Evolutionary conservation across 2,329 filamentous ascomycete species (phyloP), one percentile per base, ranked within the genome.

Genomic region (Intubia oerlemansii): DNA sequence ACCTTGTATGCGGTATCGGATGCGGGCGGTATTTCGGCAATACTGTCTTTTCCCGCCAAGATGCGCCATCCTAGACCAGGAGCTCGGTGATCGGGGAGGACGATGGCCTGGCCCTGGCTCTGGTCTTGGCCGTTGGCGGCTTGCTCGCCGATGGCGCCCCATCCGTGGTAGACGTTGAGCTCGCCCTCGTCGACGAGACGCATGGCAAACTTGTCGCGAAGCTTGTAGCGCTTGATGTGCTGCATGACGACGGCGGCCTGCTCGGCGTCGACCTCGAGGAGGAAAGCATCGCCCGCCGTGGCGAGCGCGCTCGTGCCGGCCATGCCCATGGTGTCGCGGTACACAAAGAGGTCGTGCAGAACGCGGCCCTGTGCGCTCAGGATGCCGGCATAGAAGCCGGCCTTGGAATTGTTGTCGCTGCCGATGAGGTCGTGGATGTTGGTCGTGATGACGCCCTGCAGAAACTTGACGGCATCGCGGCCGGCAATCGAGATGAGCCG

Each of bases 261-360:
- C 5, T 52, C 53, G 5, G 66, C 66, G 49, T 92, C 84, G 10
- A 84, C 76, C 45, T 98, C 88, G 34, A 98, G 60, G 33, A 92
- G 50, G 57, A 77, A 85, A 17, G 59, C 57, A 36, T 58, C 52
- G 5, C 43, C 8, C 32, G 42, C 18, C 23, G 19, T 8, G 21
- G 13, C 1, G 15, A 12, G 14, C 18, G 24, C 13, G 7, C 17
- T 13, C 24, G 25, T 22, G 16, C 31, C 24, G 17, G 15, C 7
- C n/a, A 7, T 10, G 17, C 35, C 29, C 26, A 48, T 43, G 25
- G 51, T 43, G 37, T 66, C 53, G 0, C 71, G 74, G 56, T 92
- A 93, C 27, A 98, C 59, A 49, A 95, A 91, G 29, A 82, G 76
- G 52, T 98, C 88, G 53, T 85, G 67, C 24, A 93, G 56, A 8